Percentiles rank a stretch among this genome's conserved stretches.
Conservation (phyloP, 805 yeast species). For the Spathaspora girioi region DNA sequence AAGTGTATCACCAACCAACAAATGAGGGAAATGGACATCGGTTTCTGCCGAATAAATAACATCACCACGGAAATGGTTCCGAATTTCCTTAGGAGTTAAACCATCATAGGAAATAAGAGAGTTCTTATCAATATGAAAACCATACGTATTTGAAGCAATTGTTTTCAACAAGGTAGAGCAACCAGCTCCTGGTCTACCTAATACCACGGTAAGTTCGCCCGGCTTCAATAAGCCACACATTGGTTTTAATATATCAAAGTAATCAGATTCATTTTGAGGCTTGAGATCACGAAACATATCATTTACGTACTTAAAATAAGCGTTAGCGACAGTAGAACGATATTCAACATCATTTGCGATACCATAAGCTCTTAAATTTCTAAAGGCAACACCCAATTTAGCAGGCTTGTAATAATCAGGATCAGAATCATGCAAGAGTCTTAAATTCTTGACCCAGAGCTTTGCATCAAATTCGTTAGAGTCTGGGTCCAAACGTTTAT, state of each 20-base stretch:
- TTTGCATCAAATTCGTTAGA: conserved; percentile 56
- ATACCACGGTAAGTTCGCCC: conserved; percentile 38
- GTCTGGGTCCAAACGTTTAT: conserved; percentile 54
- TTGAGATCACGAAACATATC: conserved; percentile 14
- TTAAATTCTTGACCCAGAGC: conserved; percentile 65
- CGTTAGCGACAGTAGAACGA: conserved; percentile 55
- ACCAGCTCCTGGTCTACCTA: conserved; percentile 42
- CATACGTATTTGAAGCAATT: conserved; percentile 34
- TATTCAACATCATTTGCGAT: conserved; percentile 66
- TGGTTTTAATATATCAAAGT: conserved; percentile 29
- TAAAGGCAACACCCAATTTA: conserved; percentile 56
- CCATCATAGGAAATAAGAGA: conserved; percentile 34
- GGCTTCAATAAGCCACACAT: conserved; percentile 35
- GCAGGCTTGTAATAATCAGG: conserved; percentile 63
- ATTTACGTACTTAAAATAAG: conserved; percentile 21
- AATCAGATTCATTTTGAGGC: conserved; percentile 20
- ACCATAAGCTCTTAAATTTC: conserved; percentile 58
- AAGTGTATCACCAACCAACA: conserved; percentile 52
- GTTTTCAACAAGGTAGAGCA: conserved; percentile 39
- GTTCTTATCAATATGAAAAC: conserved; percentile 30
- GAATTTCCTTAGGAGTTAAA: conserved; percentile 23
- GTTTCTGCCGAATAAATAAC: conserved; percentile 47
- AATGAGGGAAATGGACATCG: conserved; percentile 52
- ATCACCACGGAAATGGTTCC: conserved; percentile 21
- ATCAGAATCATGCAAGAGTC: conserved; percentile 49